Conservation (phyloP, 108 stramenopile species). For the Asterionellopsis glacialis region DNA sequence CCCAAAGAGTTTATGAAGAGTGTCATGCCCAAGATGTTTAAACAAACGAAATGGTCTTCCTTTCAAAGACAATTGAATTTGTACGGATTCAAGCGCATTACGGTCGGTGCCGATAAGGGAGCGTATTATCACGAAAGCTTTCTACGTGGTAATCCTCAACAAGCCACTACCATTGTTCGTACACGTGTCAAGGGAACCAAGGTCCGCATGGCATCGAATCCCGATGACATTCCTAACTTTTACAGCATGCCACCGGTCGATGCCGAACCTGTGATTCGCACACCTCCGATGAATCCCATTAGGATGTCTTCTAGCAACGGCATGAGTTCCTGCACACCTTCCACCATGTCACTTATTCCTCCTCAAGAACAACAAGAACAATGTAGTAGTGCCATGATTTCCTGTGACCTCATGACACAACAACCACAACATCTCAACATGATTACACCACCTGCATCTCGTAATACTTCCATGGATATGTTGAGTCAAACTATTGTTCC, state of each 20-base stretch:
- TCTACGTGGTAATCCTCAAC: background rate
- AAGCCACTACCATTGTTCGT: slow-evolving; percentile 15
- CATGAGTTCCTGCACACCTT: too few species aligned
- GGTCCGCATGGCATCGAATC: slow-evolving; percentile 37
- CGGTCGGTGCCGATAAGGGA: slow-evolving; percentile 4
- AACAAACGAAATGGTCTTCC: slow-evolving; percentile 32
- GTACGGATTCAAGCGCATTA: slow-evolving; percentile 53
- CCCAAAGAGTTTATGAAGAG: slow-evolving; percentile 22
- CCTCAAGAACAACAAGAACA: too few species aligned
- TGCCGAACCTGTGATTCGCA: too few species aligned
- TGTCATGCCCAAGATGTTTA: slow-evolving; percentile 43
- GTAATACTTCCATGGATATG: too few species aligned
- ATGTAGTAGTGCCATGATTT: too few species aligned
- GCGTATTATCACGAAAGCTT: slow-evolving; percentile 9
- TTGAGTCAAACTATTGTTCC: too few species aligned
- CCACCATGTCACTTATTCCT: too few species aligned
- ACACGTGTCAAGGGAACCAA: slow-evolving; percentile 46
- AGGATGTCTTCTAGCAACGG: too few species aligned
- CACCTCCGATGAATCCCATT: too few species aligned
- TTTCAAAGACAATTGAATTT: slow-evolving; percentile 67
- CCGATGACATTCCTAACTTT: slow-evolving; percentile 38
- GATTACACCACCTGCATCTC: too few species aligned
- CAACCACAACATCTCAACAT: too few species aligned
- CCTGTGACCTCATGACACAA: too few species aligned
- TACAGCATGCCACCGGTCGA: slow-evolving; percentile 22